Conservation (phyloP, 2,329 filamentous ascomycete species). For the Pseudogymnoascus sp. region DNA sequence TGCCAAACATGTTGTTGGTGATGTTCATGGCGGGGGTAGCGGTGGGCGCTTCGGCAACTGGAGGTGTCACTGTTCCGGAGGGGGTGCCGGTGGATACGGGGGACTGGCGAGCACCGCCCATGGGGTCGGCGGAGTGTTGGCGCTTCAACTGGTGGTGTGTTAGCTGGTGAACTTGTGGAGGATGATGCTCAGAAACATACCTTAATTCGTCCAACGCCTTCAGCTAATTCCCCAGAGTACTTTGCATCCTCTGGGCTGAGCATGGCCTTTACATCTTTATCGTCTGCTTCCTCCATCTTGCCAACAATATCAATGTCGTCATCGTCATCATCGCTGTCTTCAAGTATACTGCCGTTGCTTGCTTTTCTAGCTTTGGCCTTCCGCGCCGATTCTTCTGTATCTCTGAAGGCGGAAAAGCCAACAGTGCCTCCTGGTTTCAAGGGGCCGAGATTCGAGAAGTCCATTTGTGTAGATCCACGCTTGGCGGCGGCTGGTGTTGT, state of each 20-base stretch:
- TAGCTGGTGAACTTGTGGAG: constrained; percentile 15
- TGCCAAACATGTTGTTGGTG: constrained; percentile 34
- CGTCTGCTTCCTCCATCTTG: constrained; percentile 58
- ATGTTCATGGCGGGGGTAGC: constrained; percentile 26
- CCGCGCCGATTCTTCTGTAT: constrained; percentile 49
- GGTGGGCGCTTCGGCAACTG: constrained; percentile 30
- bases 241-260: constrained; percentile 64
- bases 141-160: constrained; percentile 60
- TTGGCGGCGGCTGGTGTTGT: constrained; percentile 57
- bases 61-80: constrained; percentile 34
- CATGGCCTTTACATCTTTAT: constrained; percentile 51
- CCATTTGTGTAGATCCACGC: constrained; percentile 71
- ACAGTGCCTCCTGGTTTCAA: constrained; percentile 81
- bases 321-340: constrained; percentile 63
- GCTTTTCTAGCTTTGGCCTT: constrained; percentile 56
- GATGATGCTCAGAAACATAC: constrained; percentile 35
- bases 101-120: constrained; percentile 39
- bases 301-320: constrained; percentile 55
- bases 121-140: constrained; percentile 65
- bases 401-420: constrained; percentile 82
- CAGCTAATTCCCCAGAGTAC: constrained; percentile 66
- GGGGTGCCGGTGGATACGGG: constrained; percentile 40
- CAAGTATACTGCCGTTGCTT: constrained; percentile 48
- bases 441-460: constrained; percentile 77
- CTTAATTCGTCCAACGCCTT: constrained; percentile 74